Evolutionary conservation across 257 asterid species (phyloP), one percentile per base, ranked within the genome.

Genomic region (Catharanthus roseus): DNA sequence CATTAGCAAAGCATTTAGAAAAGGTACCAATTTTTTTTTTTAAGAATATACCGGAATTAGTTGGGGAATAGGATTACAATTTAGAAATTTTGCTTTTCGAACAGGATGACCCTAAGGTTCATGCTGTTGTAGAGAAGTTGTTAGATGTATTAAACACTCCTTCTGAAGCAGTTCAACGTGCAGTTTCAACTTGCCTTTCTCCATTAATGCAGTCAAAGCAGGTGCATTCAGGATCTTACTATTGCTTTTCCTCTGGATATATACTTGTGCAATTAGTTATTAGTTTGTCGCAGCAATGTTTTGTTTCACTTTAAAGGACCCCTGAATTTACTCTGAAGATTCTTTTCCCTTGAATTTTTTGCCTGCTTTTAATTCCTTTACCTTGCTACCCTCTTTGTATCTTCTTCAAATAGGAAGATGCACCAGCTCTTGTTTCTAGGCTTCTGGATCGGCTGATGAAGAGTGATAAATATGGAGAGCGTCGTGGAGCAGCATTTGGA

Each of bases 401-500:
- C 24, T 29, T 80, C 24, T 29, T 80, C 73, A 69, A 60, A 47
- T 84, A 93, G 97, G 99, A 93, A 66, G 97, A 91, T 81, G 99
- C 91, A 70, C 88, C 83, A 51, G 79, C 85, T 77, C 95, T 93
- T 72, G 82, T 91, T 80, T 93, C 96, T 74, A 84, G 87, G 74
- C 83, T 93, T 85, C 86, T 93, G 76, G 87, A 75, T 85, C 88
- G 86, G 83, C 83, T 93, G 79, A 85, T 89, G 99, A 93, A 88
- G 85, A 91, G 89, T 80, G 99, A 93, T 77, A 93, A 88, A 83
- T 93, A 93, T 71, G 99, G 99, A 81, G 97, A 93, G 77, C 97
- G 99, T 58, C 99, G 99, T 68, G 99, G 99, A 77, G 99, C 97
- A 53, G 99, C 99, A 31, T 93, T 93, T 89, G 99, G 99, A 67